Percentiles rank a stretch among this genome's conserved stretches.
phyloP scores from a whole-genome alignment of 208 protist genomes.

The Crithidia brevicula region DNA sequence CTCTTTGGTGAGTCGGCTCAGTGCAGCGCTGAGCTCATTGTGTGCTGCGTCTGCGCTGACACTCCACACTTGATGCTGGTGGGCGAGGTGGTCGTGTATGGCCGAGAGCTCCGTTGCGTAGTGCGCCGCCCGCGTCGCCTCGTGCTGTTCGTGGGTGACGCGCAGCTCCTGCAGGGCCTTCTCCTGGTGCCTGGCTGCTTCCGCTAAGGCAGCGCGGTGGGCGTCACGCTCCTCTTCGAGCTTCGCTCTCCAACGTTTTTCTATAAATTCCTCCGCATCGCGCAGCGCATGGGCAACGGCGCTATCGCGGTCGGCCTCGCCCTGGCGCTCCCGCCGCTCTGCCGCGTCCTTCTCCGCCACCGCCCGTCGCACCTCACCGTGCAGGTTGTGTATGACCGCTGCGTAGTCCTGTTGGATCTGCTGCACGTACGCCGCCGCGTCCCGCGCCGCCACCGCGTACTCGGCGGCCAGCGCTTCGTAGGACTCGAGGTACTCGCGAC shows the following conservation, averaged over 20 bases:
- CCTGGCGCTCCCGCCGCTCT: slow-evolving; percentile 18
- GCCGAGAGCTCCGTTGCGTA: slow-evolving; percentile 39
- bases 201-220: slow-evolving; percentile 18
- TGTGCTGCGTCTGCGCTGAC: slow-evolving; percentile 33
- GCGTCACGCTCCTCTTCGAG: slow-evolving; percentile 33
- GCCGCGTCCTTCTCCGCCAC: slow-evolving; percentile 33
- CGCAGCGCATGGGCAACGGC: slow-evolving; percentile 21
- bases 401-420: slow-evolving; percentile 43
- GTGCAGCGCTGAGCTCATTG: slow-evolving; percentile 10
- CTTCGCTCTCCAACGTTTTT: slow-evolving; percentile 35
- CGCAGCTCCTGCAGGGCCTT: slow-evolving; percentile 24
- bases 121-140: slow-evolving; percentile 18
- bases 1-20: slow-evolving; percentile 27
- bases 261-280: slow-evolving; percentile 21
- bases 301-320: not conserved
- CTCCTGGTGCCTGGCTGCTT: too few species aligned
- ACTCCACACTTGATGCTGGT: slow-evolving; percentile 13
- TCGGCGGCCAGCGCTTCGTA: slow-evolving; percentile 36
- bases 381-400: slow-evolving; percentile 26
- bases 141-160: slow-evolving; percentile 29
- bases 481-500: slow-evolving; percentile 35
- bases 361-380: slow-evolving; percentile 28
- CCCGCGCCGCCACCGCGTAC: slow-evolving; percentile 28
- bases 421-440: slow-evolving; percentile 32
- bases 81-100: slow-evolving; percentile 22